Conservation (phyloP, 495 filamentous ascomycete species). For the Penicillium ochrochloron region DNA sequence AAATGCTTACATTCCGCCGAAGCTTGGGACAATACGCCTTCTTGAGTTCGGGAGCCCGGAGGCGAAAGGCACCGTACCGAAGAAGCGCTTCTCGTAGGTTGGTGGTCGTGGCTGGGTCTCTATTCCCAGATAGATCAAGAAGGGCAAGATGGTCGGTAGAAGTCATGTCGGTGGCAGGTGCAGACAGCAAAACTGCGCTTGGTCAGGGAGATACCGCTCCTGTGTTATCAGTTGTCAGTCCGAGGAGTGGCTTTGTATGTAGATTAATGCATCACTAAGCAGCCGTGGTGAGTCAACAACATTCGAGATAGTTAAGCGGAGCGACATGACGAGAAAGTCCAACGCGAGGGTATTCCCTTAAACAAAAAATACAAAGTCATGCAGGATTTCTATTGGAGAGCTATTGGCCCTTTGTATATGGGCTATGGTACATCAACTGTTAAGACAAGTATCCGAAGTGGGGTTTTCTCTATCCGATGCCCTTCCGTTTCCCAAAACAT, state of each 20-base stretch:
- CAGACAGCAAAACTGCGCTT: neutral
- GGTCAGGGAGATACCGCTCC: neutral
- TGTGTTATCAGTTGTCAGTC: neutral
- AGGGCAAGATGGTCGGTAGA: slow-evolving; percentile 8
- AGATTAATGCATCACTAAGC: neutral
- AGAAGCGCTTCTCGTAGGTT: slow-evolving; percentile 10
- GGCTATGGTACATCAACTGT: slow-evolving; percentile 16
- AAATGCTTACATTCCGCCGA: slow-evolving; percentile 7
- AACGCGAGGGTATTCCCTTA: neutral
- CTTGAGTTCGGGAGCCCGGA: slow-evolving; percentile 18
- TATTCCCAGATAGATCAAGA: slow-evolving; percentile 18
- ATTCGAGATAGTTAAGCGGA: neutral
- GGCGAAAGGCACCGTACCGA: slow-evolving; percentile 20
- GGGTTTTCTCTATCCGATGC: slow-evolving; percentile 2
- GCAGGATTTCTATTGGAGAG: slow-evolving; percentile 11
- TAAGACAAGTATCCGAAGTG: neutral
- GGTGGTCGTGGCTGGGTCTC: slow-evolving; percentile 9
- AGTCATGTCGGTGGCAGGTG: neutral
- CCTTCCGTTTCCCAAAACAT: slow-evolving; percentile 1
- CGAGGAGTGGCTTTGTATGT: neutral
- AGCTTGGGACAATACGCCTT: slow-evolving; percentile 1
- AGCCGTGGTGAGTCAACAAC: neutral
- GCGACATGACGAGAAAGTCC: neutral
- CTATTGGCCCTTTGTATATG: slow-evolving; percentile 1
- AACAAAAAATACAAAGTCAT: neutral